A percentile compares a stretch with the other conserved stretches of the same genome.
phyloP scores from a whole-genome alignment of 1,139 yeast genomes.

The Torulaspora globosa region DNA sequence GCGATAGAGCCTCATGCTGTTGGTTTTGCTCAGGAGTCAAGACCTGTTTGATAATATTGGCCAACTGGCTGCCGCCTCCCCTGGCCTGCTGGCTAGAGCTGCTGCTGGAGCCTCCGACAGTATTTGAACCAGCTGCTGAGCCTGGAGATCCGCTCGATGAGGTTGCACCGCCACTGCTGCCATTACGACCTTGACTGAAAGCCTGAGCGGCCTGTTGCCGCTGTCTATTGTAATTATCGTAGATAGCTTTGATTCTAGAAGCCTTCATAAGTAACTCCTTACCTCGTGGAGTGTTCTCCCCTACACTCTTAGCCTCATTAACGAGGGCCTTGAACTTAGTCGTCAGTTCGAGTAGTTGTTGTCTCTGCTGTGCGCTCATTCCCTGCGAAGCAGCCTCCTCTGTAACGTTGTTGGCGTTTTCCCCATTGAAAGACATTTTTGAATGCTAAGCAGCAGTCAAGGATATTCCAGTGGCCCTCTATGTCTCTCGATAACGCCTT shows the following conservation, averaged over 20 bases:
- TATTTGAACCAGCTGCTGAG: conserved; percentile 24
- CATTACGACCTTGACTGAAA: conserved; percentile 30
- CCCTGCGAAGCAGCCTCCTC: conserved; percentile 13
- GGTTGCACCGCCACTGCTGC: conserved; percentile 46
- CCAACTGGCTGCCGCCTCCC: conserved; percentile 20
- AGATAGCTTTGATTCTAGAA: conserved; percentile 48
- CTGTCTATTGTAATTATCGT: conserved; percentile 32
- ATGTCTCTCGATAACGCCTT: not conserved
- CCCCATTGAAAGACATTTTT: conserved; percentile 13
- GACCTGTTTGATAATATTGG: conserved; percentile 29
- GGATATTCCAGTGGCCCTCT: not conserved
- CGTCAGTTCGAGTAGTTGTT: conserved; percentile 62
- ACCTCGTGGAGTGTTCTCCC: conserved; percentile 63
- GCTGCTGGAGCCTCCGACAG: conserved; percentile 8
- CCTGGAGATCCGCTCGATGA: conserved; percentile 35
- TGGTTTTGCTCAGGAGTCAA: conserved; percentile 35
- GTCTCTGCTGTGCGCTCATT: conserved; percentile 45
- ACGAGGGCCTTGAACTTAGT: conserved; percentile 58
- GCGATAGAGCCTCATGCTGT: conserved; percentile 32
- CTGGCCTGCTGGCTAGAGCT: conserved; percentile 11
- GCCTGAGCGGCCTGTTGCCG: conserved; percentile 30
- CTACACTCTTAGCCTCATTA: conserved; percentile 54
- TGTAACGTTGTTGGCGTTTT: conserved; percentile 3
- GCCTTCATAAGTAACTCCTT: conserved; percentile 64
- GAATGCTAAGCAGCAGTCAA: not conserved